phyloP scores from a whole-genome alignment of 1,139 yeast genomes.

The Pichia sp. region DNA sequence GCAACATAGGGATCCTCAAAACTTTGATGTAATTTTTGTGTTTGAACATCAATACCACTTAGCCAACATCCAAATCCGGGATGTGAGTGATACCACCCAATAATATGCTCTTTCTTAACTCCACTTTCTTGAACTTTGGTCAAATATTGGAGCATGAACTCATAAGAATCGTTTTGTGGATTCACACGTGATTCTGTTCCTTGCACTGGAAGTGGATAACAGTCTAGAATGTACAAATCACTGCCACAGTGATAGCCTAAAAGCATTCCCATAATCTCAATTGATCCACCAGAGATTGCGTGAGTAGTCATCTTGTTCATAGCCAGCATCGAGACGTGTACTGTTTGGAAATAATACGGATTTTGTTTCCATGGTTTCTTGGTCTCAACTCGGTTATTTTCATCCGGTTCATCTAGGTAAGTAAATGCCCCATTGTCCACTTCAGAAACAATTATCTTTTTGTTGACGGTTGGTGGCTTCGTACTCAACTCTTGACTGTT shows the following conservation, averaged over 20 bases:
- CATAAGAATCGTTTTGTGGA: conserved; percentile 91
- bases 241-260: conserved; percentile 62
- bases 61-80: conserved; percentile 98
- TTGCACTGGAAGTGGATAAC: conserved; percentile 84
- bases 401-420: neutral
- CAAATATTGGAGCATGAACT: conserved; percentile 83
- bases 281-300: conserved; percentile 80
- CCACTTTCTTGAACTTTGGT: conserved; percentile 43
- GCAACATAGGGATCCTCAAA: conserved; percentile 92
- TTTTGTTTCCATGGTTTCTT: conserved; percentile 38
- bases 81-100: conserved; percentile 96
- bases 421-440: conserved; percentile 2
- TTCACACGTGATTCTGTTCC: conserved; percentile 96
- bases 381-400: too few relatives aligned
- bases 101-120: conserved; percentile 58
- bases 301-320: conserved; percentile 74
- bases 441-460: conserved; percentile 1
- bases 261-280: conserved; percentile 94
- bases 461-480: conserved; percentile 8
- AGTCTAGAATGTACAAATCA: conserved; percentile 69
- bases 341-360: conserved; percentile 59
- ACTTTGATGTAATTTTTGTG: conserved; percentile 77
- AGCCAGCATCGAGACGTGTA: conserved; percentile 68
- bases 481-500: too few relatives aligned
- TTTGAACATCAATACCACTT: conserved; percentile 83